Conservation (phyloP, 768 basidiomycete genomes). For the Paxillus involutus region DNA sequence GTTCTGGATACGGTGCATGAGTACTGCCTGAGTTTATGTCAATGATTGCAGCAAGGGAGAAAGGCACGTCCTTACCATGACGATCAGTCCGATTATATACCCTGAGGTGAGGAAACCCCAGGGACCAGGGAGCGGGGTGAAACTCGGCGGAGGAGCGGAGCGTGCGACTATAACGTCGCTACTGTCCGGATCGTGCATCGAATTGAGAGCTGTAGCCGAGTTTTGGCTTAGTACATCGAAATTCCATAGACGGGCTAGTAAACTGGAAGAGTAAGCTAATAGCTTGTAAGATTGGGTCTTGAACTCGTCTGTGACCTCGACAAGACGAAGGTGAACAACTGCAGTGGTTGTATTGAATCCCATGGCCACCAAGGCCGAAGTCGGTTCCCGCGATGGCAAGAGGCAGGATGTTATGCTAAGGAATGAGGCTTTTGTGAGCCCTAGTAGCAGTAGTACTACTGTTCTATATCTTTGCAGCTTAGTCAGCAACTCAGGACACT, state of each 20-base stretch:
- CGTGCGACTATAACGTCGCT: background rate
- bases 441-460: background rate
- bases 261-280: constrained; percentile 40
- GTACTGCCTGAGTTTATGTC: constrained; percentile 47
- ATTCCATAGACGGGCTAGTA: constrained; percentile 39
- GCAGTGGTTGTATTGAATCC: background rate
- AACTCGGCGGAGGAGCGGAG: constrained; percentile 9
- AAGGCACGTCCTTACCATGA: constrained; percentile 48
- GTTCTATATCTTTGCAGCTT: constrained; percentile 6
- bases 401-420: background rate
- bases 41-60: background rate
- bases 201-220: background rate
- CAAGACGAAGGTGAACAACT: background rate
- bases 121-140: constrained; percentile 49
- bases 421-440: background rate
- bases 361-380: background rate
- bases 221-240: constrained; percentile 31
- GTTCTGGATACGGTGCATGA: constrained; percentile 77
- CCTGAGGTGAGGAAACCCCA: constrained; percentile 75
- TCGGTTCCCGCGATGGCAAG: background rate
- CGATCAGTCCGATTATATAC: constrained; percentile 64
- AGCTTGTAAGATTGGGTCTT: constrained; percentile 24
- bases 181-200: constrained; percentile 4
- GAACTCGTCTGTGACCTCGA: constrained; percentile 16
- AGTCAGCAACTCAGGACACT: constrained; percentile 16